These are phyloP conservation scores for Paramecium biaurelia DNA, from an alignment of 73 alveolate genomes.

Conservation along the genomic window DNA sequence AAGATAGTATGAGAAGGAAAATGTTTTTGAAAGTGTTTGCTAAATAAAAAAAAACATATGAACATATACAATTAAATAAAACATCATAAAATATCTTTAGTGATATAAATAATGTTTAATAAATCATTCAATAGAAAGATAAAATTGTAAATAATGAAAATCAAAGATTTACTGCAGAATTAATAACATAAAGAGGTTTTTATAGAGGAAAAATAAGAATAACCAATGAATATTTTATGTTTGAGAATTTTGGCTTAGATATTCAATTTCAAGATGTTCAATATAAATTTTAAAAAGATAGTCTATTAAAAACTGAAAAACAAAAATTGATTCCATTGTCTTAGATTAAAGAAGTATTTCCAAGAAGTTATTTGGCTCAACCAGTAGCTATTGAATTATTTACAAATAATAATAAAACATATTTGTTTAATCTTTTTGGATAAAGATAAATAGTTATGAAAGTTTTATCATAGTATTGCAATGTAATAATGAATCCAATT, in stretches of 20 bases:
- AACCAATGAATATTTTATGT: conserved; percentile 23
- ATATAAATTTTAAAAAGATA: conserved; percentile 45
- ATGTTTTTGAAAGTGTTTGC: conserved; percentile 42
- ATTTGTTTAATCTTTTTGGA: conserved; percentile 58
- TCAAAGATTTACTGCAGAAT: neutral
- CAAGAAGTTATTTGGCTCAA: conserved; percentile 61
- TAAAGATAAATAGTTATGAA: neutral
- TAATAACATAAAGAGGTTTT: conserved; percentile 21
- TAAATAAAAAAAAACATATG: neutral
- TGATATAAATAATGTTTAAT: neutral
- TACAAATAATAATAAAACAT: conserved; percentile 48
- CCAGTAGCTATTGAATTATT: conserved; percentile 69
- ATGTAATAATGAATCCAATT: conserved; percentile 45
- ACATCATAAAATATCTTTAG: neutral
- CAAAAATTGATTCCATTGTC: conserved; percentile 14
- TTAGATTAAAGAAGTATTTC: conserved; percentile 48
- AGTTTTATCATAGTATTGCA: neutral
- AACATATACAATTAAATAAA: neutral
- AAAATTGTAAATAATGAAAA: neutral
- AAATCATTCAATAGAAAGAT: neutral
- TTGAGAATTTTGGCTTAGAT: conserved; percentile 13
- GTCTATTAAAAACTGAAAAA: neutral
- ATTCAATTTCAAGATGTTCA: neutral
- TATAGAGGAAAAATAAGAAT: conserved; percentile 43
- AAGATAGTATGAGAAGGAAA: conserved; percentile 35